Base-by-base conservation (phyloP, 2,329 filamentous ascomycete species). In the Purpureocillium takamizusanense region DNA sequence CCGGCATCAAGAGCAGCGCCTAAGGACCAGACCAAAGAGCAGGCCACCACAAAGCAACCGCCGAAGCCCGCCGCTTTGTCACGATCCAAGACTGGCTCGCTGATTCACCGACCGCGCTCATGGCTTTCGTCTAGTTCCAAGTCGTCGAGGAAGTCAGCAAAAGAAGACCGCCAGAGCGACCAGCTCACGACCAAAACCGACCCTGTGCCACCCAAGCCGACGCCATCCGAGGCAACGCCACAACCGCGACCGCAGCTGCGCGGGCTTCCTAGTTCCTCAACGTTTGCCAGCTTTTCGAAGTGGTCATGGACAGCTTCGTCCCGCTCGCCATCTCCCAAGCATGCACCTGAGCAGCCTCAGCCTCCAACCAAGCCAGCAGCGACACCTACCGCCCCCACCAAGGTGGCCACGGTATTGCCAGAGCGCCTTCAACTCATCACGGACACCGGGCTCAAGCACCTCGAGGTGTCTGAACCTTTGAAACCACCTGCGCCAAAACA, bases 291-390 rank as follows among this genome's bases (percentile, higher is more conserved):
- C 43, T 68, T 74, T 49, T 65, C 72, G 8, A 67, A 63, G 44
- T 65, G 67, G 37, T 69, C 70, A 31, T 77, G 72, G 72, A 67
- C 69, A 15, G 55, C 65, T 4, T 54, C 61, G 29, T 72, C 72
- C 27, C 62, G 67, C 13, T 70, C 70, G 2, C 65, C 71, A 0
- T 70, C 70, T 3, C 67, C 72, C 31, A 49, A 62, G 44, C 48
- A 54, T 47, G 42, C 46, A 44, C 42, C 59, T 51, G 48, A 50
- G 34, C 36, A 7, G 21, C 49, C 23, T 44, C 51, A 25, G 51
- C 47, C 10, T 34, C 35, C 44, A 10, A 50, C n/a, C n/a, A 48
- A 41, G 39, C 38, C 28, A 41, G 42, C 45, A 37, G 45, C 51
- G 32, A 42, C 21, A 25, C 5, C 49, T 31, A 52, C 54, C 32